Evolutionary conservation across 371 early-diverging fungal genomes (phyloP), one percentile per base, ranked within the genome.

Genomic region (Mortierella sp.): DNA sequence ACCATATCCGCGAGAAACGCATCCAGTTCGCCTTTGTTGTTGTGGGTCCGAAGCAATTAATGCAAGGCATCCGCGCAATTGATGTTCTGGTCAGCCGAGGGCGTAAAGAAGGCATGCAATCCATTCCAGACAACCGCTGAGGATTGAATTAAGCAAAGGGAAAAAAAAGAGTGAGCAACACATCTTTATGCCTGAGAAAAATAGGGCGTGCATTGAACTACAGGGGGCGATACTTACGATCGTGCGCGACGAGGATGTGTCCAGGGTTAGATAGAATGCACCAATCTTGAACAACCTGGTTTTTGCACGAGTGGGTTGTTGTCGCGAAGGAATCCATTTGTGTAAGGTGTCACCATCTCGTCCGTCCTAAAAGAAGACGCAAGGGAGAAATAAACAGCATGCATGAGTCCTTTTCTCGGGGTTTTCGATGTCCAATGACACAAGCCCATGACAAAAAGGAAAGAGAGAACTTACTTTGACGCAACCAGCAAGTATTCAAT

Each of bases 401-500:
- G 4, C 14, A 16, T 50, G 19, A 50, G 50, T 50, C 1, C 1
- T 50, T 50, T 40, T 2, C 43, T 40, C 43, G 50, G 9, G n/a
- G n/a, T n/a, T n/a, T 14, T 19, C 51, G 19, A 19, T 51, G 21
- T 13, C 14, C 11, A 19, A 51, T 19, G 51, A 9, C 46, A 46
- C 11, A 46, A 6, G 46, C 46, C 6, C 3, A 46, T 6, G 46
- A 46, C 3, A 10, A 50, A 11, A 50, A 13, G 16, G 2, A 28
- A 11, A 11, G 26, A 1, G 57, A 13, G 28, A 3, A 28, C 57
- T 57, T 16, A 57, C 57, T 28, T 57, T 2, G 57, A 57, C 0
- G 57, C 57, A 28, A 57, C 28, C 6, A 69, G 31, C 1, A 69
- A 31, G 54, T 76, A 76, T 11, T 76, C 76, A 31, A 76, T 55